These are phyloP conservation scores for Plasmodium inui DNA, from an alignment of 169 alveolate species.

Conservation along the genomic window DNA sequence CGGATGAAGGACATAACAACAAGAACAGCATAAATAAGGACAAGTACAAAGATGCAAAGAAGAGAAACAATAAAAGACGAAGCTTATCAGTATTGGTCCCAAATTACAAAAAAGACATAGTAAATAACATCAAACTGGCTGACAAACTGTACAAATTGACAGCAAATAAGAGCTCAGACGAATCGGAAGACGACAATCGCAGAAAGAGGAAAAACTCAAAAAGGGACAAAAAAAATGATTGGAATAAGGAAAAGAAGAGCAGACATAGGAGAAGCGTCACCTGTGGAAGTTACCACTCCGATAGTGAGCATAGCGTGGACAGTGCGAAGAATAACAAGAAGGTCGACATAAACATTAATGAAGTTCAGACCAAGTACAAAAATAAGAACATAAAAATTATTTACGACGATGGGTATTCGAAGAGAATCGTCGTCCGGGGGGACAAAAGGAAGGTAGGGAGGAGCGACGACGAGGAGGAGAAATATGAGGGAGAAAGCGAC, in stretches of 20 bases:
- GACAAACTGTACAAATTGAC: slow-evolving; percentile 37
- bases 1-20: slow-evolving; percentile 3
- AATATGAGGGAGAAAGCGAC: background rate
- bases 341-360: slow-evolving; percentile 59
- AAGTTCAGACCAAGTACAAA: slow-evolving; percentile 44
- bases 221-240: slow-evolving; percentile 10
- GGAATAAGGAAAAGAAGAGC: slow-evolving; percentile 9
- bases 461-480: background rate
- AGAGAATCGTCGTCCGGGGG: slow-evolving; percentile 10
- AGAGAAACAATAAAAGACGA: slow-evolving; percentile 53
- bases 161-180: background rate
- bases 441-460: background rate
- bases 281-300: slow-evolving; percentile 38
- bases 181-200: slow-evolving; percentile 19
- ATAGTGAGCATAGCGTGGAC: background rate
- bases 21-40: slow-evolving; percentile 16
- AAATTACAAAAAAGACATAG: slow-evolving; percentile 50
- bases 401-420: slow-evolving; percentile 48
- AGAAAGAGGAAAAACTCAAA: background rate
- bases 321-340: slow-evolving; percentile 7
- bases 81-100: slow-evolving; percentile 33
- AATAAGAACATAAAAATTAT: slow-evolving; percentile 71
- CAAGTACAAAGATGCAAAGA: slow-evolving; percentile 18
- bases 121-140: slow-evolving; percentile 55
- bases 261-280: slow-evolving; percentile 60